Base-by-base conservation (phyloP, 2,329 filamentous ascomycete species). In the Botrytis byssoidea region DNA sequence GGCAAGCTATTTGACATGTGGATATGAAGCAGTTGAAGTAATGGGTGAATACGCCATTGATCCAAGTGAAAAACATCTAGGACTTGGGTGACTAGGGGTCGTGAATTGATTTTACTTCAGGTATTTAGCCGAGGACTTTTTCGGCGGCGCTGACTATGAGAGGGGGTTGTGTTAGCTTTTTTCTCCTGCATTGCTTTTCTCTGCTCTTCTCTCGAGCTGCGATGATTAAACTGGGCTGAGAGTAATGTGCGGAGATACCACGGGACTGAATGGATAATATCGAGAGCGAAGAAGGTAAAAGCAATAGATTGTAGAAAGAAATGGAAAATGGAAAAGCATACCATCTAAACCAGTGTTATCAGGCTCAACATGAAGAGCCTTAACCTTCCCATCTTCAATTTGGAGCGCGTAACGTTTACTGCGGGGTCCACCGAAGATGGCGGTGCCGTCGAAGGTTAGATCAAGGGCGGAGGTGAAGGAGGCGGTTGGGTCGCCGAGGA, bases 401-500 rank as follows among this genome's bases (percentile, higher is more conserved):
- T 95, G 88, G 72, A 97, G 86, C 32, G 93, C 94, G 81, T 97
- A 98, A 69, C 95, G 89, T 89, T 97, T 97, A 84, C 92, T 92
- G 77, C 95, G 90, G 78, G 89, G 85, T 78, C 91, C 91, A 61
- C 95, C 95, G 79, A 98, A 96, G 82, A 97, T 89, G 72, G 92
- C 86, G 20, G 88, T 86, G 70, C 88, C 91, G 76, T 97, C 94
- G 80, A 97, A 98, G 76, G 88, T 88, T 61, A 98, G 87, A 74
- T 97, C 94, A 51, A 97, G 86, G 5, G 92, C 91, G 82, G 93
- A 91, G 77, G 93, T 96, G 84, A 98, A 97, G 74, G 89, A 86
- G 74, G 90, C 92, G 12, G 89, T 87, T 12, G 94, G 92, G 83
- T 97, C 95, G 69, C 91, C 94, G 60, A 98, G 86, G 87, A 97